phyloP scores from a whole-genome alignment of 2,329 filamentous ascomycete genomes.

The Ophiocordyceps camponoti-leonardi region DNA sequence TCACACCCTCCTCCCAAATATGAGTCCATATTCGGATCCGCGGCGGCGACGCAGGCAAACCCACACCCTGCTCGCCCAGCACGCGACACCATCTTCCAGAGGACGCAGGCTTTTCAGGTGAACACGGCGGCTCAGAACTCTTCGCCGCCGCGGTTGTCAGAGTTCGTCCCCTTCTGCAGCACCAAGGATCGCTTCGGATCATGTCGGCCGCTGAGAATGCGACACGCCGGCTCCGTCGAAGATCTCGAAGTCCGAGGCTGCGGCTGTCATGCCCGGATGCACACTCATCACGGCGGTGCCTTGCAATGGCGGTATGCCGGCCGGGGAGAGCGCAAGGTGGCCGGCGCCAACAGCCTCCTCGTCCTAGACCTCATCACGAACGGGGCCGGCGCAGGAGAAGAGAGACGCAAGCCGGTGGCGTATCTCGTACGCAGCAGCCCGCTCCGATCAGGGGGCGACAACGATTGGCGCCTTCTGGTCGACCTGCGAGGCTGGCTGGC shows the following conservation, averaged over 20 bases:
- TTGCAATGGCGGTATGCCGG: constrained; percentile 40
- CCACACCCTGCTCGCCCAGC: not conserved
- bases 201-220: constrained; percentile 29
- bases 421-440: constrained; percentile 23
- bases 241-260: constrained; percentile 12
- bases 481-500: constrained; percentile 20
- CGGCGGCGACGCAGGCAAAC: not conserved
- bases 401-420: constrained; percentile 17
- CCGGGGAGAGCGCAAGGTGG: constrained; percentile 25
- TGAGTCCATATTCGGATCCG: not conserved
- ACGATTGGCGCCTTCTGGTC: constrained; percentile 29
- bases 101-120: not conserved
- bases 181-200: constrained; percentile 43
- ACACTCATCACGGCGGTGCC: constrained; percentile 25
- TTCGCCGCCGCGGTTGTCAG: not conserved
- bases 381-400: constrained; percentile 12
- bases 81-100: not conserved
- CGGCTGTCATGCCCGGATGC: constrained; percentile 30
- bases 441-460: constrained; percentile 26
- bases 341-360: constrained; percentile 24
- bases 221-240: constrained; percentile 6
- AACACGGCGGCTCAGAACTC: not conserved
- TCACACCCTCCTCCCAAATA: not conserved
- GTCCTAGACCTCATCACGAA: constrained; percentile 30
- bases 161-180: constrained; percentile 17